Percentiles rank a stretch among this genome's conserved stretches.
These are phyloP conservation scores for Somion occarium DNA, from an alignment of 1,284 basidiomycete genomes.

Conservation along the genomic window DNA sequence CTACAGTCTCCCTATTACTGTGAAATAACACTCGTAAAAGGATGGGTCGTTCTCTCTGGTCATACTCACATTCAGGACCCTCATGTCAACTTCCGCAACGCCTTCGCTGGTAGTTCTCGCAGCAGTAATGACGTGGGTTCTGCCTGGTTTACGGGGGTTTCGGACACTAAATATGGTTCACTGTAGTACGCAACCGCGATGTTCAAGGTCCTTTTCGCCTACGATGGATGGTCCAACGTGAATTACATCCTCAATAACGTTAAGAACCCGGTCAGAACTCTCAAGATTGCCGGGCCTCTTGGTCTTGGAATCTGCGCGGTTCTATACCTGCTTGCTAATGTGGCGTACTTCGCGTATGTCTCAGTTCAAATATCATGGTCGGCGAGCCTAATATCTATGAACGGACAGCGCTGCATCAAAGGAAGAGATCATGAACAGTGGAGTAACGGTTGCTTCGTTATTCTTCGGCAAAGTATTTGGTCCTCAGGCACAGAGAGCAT, in stretches of 20 bases:
- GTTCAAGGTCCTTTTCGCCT: conserved; percentile 49
- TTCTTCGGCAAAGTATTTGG: conserved; percentile 72
- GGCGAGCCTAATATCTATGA: neutral
- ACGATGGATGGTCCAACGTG: conserved; percentile 26
- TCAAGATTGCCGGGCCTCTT: conserved; percentile 58
- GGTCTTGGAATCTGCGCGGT: conserved; percentile 47
- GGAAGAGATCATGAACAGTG: conserved; percentile 52
- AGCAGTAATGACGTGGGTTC: conserved; percentile 56
- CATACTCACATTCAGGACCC: conserved; percentile 37
- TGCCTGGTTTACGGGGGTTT: neutral
- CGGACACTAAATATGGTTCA: neutral
- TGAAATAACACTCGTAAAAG: conserved; percentile 17
- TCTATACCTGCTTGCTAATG: conserved; percentile 53
- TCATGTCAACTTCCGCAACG: conserved; percentile 34
- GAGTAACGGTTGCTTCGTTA: conserved; percentile 58
- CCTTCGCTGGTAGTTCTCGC: conserved; percentile 46
- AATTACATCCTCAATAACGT: conserved; percentile 47
- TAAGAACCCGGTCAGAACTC: conserved; percentile 54
- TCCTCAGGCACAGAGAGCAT: conserved; percentile 49
- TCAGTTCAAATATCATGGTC: conserved; percentile 31
- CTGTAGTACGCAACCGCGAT: conserved; percentile 46
- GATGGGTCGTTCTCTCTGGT: conserved; percentile 42
- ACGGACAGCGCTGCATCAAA: conserved; percentile 49
- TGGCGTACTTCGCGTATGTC: conserved; percentile 65
- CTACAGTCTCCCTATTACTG: conserved; percentile 8